Base-by-base conservation (phyloP, 2,329 filamentous ascomycete genomes). In the Phyllosticta ampelicida region DNA sequence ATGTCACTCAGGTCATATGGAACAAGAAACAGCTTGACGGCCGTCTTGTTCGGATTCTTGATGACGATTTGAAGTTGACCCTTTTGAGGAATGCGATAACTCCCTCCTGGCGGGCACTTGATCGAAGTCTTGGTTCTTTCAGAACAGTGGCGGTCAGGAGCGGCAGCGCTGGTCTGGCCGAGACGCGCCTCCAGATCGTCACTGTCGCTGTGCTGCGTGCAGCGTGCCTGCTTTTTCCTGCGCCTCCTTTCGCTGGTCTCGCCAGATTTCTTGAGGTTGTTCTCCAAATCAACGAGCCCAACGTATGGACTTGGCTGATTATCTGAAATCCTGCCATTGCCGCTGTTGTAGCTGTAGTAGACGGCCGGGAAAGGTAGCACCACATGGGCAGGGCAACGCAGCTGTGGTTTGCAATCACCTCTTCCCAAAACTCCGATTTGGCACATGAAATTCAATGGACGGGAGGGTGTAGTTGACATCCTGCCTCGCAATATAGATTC, bases 1-100 rank as follows among this genome's bases (percentile, higher is more conserved):
- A 99, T 99, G 55, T 90, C 92, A 0, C 84, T 80, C 1, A 99
- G 77, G 68, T 97, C 90, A 65, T 97, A 99, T 0, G 92, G 94
- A 2, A 99, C 84, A 21, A 97, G 79, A 65, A 97, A 97, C 0
- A 99, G 78, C 71, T 99, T 97, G 57, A 97, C 92, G 1, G 94
- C 94, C 3, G 94, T 97, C 70, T 97, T 97, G 75, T 97, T 96
- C 16, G 91, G 92, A 66, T 97, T 99, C 71, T 97, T 97, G 70
- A 99, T 89, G 61, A 99, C 86, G 62, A 99, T 95, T 66, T 99
- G 94, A 13, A 99, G 78, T 71, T 97, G 94, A 0, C 94, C 94
- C 70, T 91, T 87, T 67, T 94, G 86, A 0, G 94, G 94, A 56
- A 99, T 96, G 50, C 94, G 86, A 70, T 97, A 99, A 67, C 88